Evolutionary conservation across 2,329 filamentous ascomycete genomes (phyloP).

Genomic region (Trichoderma afroharzianum): DNA sequence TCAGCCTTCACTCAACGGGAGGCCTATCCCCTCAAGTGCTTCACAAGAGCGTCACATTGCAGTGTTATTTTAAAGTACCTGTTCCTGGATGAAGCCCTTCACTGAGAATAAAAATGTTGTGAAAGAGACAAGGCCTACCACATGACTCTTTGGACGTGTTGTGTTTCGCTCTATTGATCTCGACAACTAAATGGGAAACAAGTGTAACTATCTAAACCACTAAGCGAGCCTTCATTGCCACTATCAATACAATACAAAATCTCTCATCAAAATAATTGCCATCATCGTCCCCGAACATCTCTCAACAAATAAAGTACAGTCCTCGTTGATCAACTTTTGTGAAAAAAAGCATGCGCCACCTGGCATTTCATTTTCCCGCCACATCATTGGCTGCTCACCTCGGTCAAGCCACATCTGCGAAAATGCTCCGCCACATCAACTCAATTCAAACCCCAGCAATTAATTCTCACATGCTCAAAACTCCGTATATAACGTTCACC

Average conservation of each 20-base stretch:
- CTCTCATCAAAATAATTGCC: too few relatives aligned
- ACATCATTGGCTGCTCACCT: slow-evolving; percentile 16
- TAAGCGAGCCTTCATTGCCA: not conserved
- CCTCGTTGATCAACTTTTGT: not conserved
- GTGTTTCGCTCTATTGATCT: not conserved
- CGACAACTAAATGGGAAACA: not conserved
- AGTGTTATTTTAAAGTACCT: too few relatives aligned
- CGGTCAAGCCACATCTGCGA: slow-evolving; percentile 13
- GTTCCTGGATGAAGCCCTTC: not conserved
- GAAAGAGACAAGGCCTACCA: not conserved
- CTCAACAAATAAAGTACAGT: not conserved
- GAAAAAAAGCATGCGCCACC: not conserved
- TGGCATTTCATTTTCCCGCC: not conserved
- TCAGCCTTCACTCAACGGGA: not conserved
- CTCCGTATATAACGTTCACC: not conserved
- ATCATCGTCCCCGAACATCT: not conserved
- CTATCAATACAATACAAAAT: not conserved
- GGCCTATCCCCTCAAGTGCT: too few relatives aligned
- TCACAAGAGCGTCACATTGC: too few relatives aligned
- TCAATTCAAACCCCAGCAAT: not conserved
- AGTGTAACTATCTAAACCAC: not conserved
- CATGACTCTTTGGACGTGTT: not conserved
- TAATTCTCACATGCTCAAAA: slow-evolving; percentile 1
- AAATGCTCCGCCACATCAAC: not conserved
- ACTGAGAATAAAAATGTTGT: not conserved